A percentile compares a stretch with the other conserved stretches of the same genome.
Evolutionary conservation across 768 basidiomycete genomes (phyloP).

Genomic region (Sporobolomyces roseus): DNA sequence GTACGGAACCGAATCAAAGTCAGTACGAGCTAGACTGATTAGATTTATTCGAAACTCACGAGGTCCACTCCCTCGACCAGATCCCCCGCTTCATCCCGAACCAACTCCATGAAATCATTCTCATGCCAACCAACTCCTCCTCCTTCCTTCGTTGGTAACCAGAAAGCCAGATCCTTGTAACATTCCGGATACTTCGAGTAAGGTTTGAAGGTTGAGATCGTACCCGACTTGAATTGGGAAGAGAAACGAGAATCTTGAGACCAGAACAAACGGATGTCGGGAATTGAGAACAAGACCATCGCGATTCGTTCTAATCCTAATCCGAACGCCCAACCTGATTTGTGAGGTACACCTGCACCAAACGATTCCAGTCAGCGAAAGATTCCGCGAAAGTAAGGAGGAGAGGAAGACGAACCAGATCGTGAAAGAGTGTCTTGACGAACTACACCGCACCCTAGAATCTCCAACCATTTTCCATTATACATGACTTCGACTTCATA

Average conservation of each 20-base stretch:
- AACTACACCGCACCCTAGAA: slow-evolving; percentile 88
- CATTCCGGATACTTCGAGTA: slow-evolving; percentile 81
- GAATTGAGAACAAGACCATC: slow-evolving; percentile 94
- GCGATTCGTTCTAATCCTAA: slow-evolving; percentile 94
- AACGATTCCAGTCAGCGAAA: not conserved
- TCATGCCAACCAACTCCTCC: slow-evolving; percentile 61
- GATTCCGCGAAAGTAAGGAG: not conserved
- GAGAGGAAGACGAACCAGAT: slow-evolving; percentile 57
- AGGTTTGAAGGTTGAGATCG: slow-evolving; percentile 76
- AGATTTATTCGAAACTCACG: slow-evolving; percentile 53
- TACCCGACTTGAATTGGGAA: slow-evolving; percentile 66
- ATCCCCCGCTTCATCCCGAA: slow-evolving; percentile 88
- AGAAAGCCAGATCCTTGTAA: slow-evolving; percentile 94
- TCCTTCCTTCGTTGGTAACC: slow-evolving; percentile 56
- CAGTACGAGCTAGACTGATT: slow-evolving; percentile 15
- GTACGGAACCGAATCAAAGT: slow-evolving; percentile 3
- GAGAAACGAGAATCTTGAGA: slow-evolving; percentile 80
- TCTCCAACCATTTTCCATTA: slow-evolving; percentile 93
- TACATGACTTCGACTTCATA: slow-evolving; percentile 98
- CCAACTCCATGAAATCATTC: slow-evolving; percentile 94
- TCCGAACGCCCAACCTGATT: slow-evolving; percentile 96
- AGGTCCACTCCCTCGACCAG: slow-evolving; percentile 82
- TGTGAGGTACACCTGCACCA: slow-evolving; percentile 66
- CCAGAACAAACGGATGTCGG: slow-evolving; percentile 98
- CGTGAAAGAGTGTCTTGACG: slow-evolving; percentile 80